Evolutionary conservation across 306 rosid species (phyloP), one percentile per base, ranked within the genome.

Genomic region (Dalbergia cultrata): DNA sequence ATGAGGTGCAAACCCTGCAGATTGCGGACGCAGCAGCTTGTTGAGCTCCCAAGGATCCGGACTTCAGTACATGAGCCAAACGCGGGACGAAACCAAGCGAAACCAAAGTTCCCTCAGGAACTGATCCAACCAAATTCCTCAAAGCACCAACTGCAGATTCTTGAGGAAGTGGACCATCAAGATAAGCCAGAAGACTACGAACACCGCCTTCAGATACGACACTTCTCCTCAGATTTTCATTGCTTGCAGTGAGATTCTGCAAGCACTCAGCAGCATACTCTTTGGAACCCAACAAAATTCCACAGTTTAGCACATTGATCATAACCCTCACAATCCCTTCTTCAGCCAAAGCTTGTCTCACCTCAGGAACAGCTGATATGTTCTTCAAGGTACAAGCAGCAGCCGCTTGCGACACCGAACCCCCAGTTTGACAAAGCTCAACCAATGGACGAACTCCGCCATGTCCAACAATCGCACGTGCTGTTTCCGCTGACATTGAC

Each of bases 181-280:
- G 97, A 86, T 91, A 95, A 19, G 81, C 88, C 70, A 95, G 72
- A 44, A 95, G 92, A 78, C 90, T 95, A 56, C 82, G 85, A 8
- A 90, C 78, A 21, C 99, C 99, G 7, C 99, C 99, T 84, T 93
- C 97, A 8, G 92, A 81, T 59, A 95, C 63, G 7, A 95, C 94
- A 31, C 81, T 83, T 85, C 84, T 86, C 72, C 88, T 80, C 7
- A 95, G 81, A 81, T 82, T 90, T 67, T 93, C 97, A 39, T 89
- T 93, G 89, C 93, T 83, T 19, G 95, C 87, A 53, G 97, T 90
- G 85, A 95, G 95, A 34, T 93, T 93, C 79, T 87, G 95, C 85
- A 95, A 80, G 81, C 97, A 95, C 57, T 95, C 99, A 0, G 99
- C 95, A 0, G 99, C 99, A 49, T 87, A 86, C 84, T 91, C 94